Evolutionary conservation across 2,329 filamentous ascomycete species (phyloP), one percentile per base, ranked within the genome.

Genomic region (Ascochyta clinopodiicola): DNA sequence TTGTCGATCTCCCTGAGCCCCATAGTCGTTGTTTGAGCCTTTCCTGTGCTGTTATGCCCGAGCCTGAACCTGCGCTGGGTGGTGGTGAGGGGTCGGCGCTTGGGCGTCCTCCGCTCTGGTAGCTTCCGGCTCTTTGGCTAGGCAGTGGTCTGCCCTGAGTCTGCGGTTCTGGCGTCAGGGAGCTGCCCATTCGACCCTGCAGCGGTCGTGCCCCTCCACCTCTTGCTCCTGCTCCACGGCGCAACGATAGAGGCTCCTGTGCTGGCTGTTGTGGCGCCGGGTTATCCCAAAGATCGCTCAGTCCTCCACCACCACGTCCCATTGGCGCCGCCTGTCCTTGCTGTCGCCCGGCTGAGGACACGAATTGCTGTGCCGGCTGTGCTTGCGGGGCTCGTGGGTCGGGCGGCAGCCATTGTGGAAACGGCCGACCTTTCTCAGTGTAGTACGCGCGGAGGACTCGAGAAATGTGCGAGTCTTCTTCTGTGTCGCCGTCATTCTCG

Each of bases 381-480:
- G 44, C 43, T 44, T 66, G 66, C 37, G 86, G 86, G 4, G 84
- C 86, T 77, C 91, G 94, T n/a, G 92, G 93, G 75, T 96, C 91
- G 6, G 91, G 88, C 7, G 93, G 92, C 7, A 98, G 87, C 94
- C 95, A 98, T 65, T 82, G 78, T 0, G 95, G 95, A 60, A 93
- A 90, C 1, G 87, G 82, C 21, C 88, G 87, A 64, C 89, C 90
- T 72, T 96, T 95, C 75, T 98, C 93, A 46, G 82, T 86, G 82
- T 99, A 98, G 83, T 98, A 96, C 67, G 87, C 89, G 68, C 95
- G 90, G 24, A 99, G 86, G 32, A 96, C 92, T 68, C 95, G 91
- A 78, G 91, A 96, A 70, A 98, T 90, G 80, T 98, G 92, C 2
- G 92, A 96, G 79, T 96, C 92, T 79, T 98, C 93, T 77, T 96